Evolutionary conservation across 2,329 filamentous ascomycete genomes (phyloP).

Genomic region (Trichoderma lentiforme): DNA sequence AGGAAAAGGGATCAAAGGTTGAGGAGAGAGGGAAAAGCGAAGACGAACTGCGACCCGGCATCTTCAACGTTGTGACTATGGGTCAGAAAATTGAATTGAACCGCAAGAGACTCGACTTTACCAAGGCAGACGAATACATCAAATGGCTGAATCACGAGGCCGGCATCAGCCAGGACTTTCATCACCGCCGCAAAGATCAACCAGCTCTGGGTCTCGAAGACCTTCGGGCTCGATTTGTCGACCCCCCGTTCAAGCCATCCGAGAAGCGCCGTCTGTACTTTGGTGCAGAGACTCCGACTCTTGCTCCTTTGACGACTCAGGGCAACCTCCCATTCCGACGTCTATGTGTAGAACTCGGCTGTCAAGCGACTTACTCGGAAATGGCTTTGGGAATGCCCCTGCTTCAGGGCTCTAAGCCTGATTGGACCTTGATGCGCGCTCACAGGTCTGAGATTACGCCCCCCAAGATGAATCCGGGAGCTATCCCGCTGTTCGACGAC

Average conservation of each 20-base stretch:
- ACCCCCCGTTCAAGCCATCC: conserved; percentile 82
- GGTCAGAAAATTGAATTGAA: conserved; percentile 71
- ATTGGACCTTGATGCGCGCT: conserved; percentile 93
- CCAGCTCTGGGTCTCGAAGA: conserved; percentile 55
- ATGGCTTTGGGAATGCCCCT: conserved; percentile 94
- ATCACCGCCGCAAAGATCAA: conserved; percentile 43
- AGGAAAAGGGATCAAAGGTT: conserved; percentile 1
- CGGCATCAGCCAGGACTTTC: conserved; percentile 37
- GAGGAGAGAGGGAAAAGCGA: conserved; percentile 32
- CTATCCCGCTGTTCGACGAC: conserved; percentile 57
- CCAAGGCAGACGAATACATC: conserved; percentile 71
- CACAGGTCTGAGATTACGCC: conserved; percentile 77
- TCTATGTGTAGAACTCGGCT: conserved; percentile 83
- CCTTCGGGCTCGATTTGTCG: conserved; percentile 74
- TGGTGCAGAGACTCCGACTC: conserved; percentile 82
- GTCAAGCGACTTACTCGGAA: conserved; percentile 93
- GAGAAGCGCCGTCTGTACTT: conserved; percentile 96
- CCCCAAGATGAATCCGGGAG: conserved; percentile 61
- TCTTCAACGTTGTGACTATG: conserved; percentile 71
- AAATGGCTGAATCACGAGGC: conserved; percentile 71
- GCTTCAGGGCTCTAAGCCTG: conserved; percentile 82
- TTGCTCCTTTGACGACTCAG: conserved; percentile 95
- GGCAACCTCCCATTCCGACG: conserved; percentile 93
- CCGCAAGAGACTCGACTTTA: conserved; percentile 66
- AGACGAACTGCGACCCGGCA: conserved; percentile 55